Percentiles rank a stretch among this genome's conserved stretches.
These are phyloP conservation scores for Haplosporangium sp. DNA, from an alignment of 371 early-diverging fungal genomes.

Conservation along the genomic window DNA sequence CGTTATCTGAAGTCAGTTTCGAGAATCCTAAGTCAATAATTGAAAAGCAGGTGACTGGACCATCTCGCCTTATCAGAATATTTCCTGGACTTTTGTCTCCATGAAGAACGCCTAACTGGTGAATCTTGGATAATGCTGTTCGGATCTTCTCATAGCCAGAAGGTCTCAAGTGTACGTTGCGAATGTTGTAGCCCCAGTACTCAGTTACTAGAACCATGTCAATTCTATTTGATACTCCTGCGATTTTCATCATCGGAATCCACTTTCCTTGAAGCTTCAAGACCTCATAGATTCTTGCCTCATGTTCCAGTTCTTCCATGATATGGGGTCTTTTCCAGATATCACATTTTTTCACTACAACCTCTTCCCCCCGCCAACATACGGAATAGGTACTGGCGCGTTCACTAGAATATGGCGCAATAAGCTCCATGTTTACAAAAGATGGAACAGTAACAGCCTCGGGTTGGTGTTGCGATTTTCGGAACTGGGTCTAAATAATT, in stretches of 20 bases:
- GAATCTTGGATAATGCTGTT: constrained; percentile 28
- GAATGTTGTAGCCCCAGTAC: constrained; percentile 13
- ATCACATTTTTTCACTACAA: constrained; percentile 33
- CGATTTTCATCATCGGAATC: constrained; percentile 22
- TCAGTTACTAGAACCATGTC: constrained; percentile 26
- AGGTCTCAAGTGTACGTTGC: neutral
- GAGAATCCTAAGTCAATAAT: constrained; percentile 21
- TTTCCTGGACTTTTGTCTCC: constrained; percentile 26
- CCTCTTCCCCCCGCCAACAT: constrained; percentile 15
- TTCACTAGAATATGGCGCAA: constrained; percentile 2
- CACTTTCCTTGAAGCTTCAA: constrained; percentile 31
- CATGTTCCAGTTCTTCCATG: constrained; percentile 17
- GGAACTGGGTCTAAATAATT: neutral
- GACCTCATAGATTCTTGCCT: constrained; percentile 18
- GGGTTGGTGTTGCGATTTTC: neutral
- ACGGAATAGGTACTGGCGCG: constrained; percentile 11
- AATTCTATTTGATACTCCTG: constrained; percentile 18
- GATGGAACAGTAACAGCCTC: constrained; percentile 8
- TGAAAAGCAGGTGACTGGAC: constrained; percentile 1
- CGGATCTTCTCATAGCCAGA: constrained; percentile 20
- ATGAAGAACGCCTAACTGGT: constrained; percentile 29
- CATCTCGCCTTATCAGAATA: constrained; percentile 18
- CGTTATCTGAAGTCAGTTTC: neutral
- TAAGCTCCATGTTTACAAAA: constrained; percentile 17
- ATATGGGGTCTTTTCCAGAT: constrained; percentile 12